phyloP scores from a whole-genome alignment of 768 basidiomycete species.

The Cystobasidium onofrii region DNA sequence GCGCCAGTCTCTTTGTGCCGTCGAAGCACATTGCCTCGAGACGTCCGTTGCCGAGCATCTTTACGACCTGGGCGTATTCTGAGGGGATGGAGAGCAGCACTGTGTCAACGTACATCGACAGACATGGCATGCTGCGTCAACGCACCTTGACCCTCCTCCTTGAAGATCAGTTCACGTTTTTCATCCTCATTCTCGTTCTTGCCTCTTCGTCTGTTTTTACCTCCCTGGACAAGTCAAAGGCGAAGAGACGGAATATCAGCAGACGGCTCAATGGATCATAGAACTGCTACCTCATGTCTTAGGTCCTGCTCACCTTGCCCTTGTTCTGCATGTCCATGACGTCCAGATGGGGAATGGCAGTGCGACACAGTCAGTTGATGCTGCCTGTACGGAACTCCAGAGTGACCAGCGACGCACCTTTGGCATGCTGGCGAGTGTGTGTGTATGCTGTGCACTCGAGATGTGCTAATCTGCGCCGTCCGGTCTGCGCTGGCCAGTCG shows the following conservation, averaged over 20 bases:
- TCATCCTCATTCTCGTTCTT: conserved; percentile 99
- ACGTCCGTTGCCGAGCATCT: conserved; percentile 98
- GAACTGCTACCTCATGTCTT: background rate
- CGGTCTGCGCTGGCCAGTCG: background rate
- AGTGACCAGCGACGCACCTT: background rate
- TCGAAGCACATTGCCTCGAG: conserved; percentile 96
- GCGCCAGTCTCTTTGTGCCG: conserved; percentile 92
- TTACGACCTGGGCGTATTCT: conserved; percentile 95
- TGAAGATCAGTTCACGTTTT: conserved; percentile 97
- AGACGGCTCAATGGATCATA: too few relatives aligned
- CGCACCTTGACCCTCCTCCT: conserved; percentile 83
- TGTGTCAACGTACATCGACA: background rate
- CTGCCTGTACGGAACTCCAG: background rate
- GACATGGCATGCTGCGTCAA: conserved; percentile 11
- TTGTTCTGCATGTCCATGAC: conserved; percentile 31
- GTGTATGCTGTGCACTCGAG: background rate
- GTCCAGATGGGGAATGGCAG: background rate
- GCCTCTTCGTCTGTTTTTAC: conserved; percentile 97
- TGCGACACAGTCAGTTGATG: background rate
- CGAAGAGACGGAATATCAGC: too few relatives aligned
- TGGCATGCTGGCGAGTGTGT: conserved; percentile 4
- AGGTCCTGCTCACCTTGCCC: conserved; percentile 30
- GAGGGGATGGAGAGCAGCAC: background rate
- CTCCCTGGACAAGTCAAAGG: conserved; percentile 57
- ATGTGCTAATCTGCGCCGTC: too few relatives aligned